Base-by-base conservation (phyloP, 1,284 basidiomycete genomes). In the Flammula alnicola region DNA sequence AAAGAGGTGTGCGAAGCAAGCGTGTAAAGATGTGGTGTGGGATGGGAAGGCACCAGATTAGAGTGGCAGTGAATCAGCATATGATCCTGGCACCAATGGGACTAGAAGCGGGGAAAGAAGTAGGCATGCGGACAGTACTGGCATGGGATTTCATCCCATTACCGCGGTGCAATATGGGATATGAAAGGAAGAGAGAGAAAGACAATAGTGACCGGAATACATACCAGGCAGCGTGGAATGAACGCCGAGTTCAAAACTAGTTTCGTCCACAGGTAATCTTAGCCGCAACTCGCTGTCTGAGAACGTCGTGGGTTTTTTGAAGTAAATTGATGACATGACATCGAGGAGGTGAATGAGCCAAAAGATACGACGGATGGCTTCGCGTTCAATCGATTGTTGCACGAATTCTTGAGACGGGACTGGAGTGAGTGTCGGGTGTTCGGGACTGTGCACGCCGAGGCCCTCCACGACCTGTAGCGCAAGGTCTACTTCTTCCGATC, bases 191-290 rank as follows among this genome's bases (percentile, higher is more conserved):
- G 37, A 41, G 45, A 39, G 35, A 19, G 16, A 36, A 22, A 44
- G 33, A 27, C 47, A 29, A 44, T 35, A 46, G 36, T 30, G 35
- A 51, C 37, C 19, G 29, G 36, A 50, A 39, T 40, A 59, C 72
- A 68, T 60, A 87, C 87, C 86, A 51, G 84, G 79, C 41, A 81
- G 64, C 45, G 77, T 78, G 27, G 80, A 78, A 63, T 86, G 74
- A 17, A 83, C 79, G 33, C 72, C 75, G 47, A 91, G 69, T 64
- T 91, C 88, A 59, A 91, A 91, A 60, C 79, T 83, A 9, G 86
- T 83, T 65, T 91, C 88, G 62, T 90, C 87, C 5, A 83, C 80
- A 14, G 88, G 88, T 27, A 91, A 72, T 32, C 84, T 79, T 30
- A 90, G 73, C 44, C 76, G 78, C 51, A 86, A 68, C 55, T 88